A percentile compares a stretch with the other conserved stretches of the same genome.
phyloP scores from a whole-genome alignment of 495 filamentous ascomycete genomes.

The Barbatosphaeria neglecta region DNA sequence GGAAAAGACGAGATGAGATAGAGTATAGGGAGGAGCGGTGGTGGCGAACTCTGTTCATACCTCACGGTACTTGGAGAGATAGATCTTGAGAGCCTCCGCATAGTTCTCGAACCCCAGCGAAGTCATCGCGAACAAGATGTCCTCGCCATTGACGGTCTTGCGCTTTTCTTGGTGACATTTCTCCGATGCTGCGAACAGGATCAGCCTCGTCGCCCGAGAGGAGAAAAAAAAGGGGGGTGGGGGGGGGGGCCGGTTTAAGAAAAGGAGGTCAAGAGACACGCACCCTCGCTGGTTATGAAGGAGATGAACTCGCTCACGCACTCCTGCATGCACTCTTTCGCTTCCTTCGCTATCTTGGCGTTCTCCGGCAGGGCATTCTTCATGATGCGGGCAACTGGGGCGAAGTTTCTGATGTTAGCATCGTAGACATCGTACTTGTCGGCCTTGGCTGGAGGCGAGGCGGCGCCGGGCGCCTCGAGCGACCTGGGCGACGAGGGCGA shows the following conservation, averaged over 20 bases:
- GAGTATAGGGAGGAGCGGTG: neutral
- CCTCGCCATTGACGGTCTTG: slow-evolving; percentile 97
- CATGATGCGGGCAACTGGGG: slow-evolving; percentile 97
- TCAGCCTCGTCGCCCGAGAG: no score
- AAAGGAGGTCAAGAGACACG: slow-evolving; percentile 15
- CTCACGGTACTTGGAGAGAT: slow-evolving; percentile 94
- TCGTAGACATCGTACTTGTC: slow-evolving; percentile 45
- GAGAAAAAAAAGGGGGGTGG: neutral
- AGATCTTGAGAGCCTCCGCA: slow-evolving; percentile 93
- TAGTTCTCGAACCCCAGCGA: slow-evolving; percentile 99
- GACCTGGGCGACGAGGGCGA: slow-evolving; percentile 30
- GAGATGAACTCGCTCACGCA: slow-evolving; percentile 99
- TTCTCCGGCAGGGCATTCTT: slow-evolving; percentile 94
- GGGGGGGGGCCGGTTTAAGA: slow-evolving; percentile 3
- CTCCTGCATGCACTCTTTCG: slow-evolving; percentile 99
- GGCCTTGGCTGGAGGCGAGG: slow-evolving; percentile 27
- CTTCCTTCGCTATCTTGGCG: slow-evolving; percentile 98
- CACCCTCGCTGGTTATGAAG: slow-evolving; percentile 98
- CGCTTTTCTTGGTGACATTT: slow-evolving; percentile 99
- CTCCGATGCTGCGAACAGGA: slow-evolving; percentile 98
- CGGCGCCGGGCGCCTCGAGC: slow-evolving; percentile 28
- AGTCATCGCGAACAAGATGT: slow-evolving; percentile 98
- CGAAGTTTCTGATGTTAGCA: slow-evolving; percentile 85
- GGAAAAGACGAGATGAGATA: slow-evolving; percentile 2
- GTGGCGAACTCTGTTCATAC: slow-evolving; percentile 44